phyloP scores from a whole-genome alignment of 106 monocot genomes.

The Xerophyta viscosa region DNA sequence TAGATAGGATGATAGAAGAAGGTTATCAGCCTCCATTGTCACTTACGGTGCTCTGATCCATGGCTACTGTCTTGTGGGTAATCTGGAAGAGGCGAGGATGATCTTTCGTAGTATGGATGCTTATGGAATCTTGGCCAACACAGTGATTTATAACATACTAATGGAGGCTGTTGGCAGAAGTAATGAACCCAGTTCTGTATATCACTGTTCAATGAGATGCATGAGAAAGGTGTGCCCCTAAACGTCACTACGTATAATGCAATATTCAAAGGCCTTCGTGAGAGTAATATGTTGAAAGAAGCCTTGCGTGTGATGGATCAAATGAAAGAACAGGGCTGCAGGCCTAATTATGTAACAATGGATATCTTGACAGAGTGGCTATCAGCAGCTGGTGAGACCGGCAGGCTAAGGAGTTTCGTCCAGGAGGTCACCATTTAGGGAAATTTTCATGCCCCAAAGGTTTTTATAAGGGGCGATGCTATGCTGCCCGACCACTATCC shows the following conservation, averaged over 20 bases:
- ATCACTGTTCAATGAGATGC: slow-evolving; percentile 53
- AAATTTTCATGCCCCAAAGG: no score
- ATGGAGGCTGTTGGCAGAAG: slow-evolving; percentile 37
- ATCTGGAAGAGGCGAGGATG: slow-evolving; percentile 45
- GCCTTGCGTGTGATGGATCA: slow-evolving; percentile 49
- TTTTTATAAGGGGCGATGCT: no score
- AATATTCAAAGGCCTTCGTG: slow-evolving; percentile 30
- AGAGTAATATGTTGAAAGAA: slow-evolving; percentile 34
- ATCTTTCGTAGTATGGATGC: slow-evolving; percentile 42
- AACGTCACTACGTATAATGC: slow-evolving; percentile 62
- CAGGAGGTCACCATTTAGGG: no score
- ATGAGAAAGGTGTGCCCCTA: slow-evolving; percentile 24
- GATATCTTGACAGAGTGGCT: slow-evolving; percentile 79
- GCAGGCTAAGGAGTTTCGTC: slow-evolving; percentile 46
- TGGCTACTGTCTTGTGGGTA: slow-evolving; percentile 54
- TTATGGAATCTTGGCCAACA: slow-evolving; percentile 22
- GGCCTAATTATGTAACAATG: slow-evolving; percentile 51
- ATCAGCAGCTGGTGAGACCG: slow-evolving; percentile 42
- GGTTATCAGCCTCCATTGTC: slow-evolving; percentile 34
- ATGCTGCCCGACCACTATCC: no score
- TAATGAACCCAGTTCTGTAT: slow-evolving; percentile 22
- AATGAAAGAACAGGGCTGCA: slow-evolving; percentile 54
- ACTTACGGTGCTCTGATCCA: slow-evolving; percentile 75
- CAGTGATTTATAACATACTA: slow-evolving; percentile 49
- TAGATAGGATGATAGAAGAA: slow-evolving; percentile 44